Evolutionary conservation across 768 basidiomycete species (phyloP), one percentile per base, ranked within the genome.

Genomic region (Daedaleopsis nitida): DNA sequence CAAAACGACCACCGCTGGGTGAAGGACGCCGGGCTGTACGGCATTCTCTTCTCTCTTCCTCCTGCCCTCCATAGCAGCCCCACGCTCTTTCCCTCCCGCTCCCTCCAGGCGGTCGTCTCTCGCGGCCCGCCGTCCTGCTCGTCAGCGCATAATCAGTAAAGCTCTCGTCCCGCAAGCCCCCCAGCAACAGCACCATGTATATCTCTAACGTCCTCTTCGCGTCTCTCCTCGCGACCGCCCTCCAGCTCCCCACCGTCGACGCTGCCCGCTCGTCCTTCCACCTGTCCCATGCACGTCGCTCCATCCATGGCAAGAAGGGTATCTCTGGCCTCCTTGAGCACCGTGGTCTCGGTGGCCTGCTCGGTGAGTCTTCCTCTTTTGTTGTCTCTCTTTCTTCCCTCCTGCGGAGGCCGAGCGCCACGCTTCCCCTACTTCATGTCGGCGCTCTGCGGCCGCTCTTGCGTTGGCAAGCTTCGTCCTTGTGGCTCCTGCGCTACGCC

Each of bases 181-280:
- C 57, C 55, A 38, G 38, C 51, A 52, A 52, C 49, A 42, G 42
- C 63, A 57, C 34, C 55, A 59, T 63, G 63, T 35, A 58, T 55
- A 24, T 51, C 62, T 56, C 53, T 11, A 52, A 52, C 45, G 45
- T 66, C 54, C 58, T 56, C 52, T 57, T 78, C 61, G 63, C 72
- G 34, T 60, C 59, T 39, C 64, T 64, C 47, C 55, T 73, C 59
- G 43, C 73, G 54, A 60, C 65, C 8, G 44, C 65, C 55, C 55
- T 67, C 52, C 61, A 76, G 43, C 37, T 65, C 55, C 56, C 64
- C 47, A 59, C 68, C 37, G 73, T 72, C 55, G 68, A 69, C 21
- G 79, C 79, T 0, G 68, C 74, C 49, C 82, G 80, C 64, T 77
- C 80, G 0, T 78, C 80, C n/a, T 57, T 70, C 9, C 47, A 65